These are phyloP conservation scores for Erodium moschatum DNA, from an alignment of 441 rosid genomes.

Conservation along the genomic window DNA sequence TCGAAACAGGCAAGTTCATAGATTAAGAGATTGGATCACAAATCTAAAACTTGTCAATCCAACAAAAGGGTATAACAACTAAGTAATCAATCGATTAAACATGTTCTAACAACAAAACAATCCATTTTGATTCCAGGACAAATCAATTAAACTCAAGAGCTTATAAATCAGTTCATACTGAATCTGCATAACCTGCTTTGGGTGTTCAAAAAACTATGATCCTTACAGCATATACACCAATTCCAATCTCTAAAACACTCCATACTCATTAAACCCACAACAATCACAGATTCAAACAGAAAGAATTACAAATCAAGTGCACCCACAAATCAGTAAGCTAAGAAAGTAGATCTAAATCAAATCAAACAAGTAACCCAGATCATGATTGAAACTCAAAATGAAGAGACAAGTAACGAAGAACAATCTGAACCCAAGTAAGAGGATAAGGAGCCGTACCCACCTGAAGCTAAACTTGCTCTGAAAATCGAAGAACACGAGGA, in stretches of 20 bases:
- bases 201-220: background rate
- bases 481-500: background rate
- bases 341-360: background rate
- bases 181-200: background rate
- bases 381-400: background rate
- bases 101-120: background rate
- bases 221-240: background rate
- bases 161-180: background rate
- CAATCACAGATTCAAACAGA: background rate
- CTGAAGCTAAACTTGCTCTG: background rate
- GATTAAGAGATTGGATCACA: background rate
- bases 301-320: background rate
- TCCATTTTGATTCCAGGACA: background rate
- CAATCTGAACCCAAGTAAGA: background rate
- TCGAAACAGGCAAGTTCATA: background rate
- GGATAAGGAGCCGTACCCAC: background rate
- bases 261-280: background rate
- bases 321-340: background rate
- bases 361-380: background rate
- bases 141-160: background rate
- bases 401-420: no score
- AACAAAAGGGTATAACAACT: background rate
- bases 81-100: background rate
- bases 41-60: background rate
- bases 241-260: background rate